phyloP scores from a whole-genome alignment of 2,329 filamentous ascomycete species.

The Alternaria sp. region DNA sequence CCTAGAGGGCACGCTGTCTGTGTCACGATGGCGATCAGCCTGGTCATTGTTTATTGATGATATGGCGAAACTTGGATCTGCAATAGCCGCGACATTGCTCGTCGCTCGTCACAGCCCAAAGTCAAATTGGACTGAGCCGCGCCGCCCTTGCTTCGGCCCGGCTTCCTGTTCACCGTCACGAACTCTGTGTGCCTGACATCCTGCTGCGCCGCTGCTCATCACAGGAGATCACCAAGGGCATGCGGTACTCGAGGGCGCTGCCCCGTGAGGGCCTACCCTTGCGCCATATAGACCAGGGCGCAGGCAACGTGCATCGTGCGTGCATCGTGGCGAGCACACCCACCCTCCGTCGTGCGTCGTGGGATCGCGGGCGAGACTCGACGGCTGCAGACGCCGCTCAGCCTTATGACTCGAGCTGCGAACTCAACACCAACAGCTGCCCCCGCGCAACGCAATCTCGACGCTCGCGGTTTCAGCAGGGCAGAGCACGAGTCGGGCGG shows the following conservation, averaged over 20 bases:
- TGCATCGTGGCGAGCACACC: conserved; percentile 22
- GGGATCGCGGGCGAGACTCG: conserved; percentile 31
- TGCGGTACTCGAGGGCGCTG: conserved; percentile 19
- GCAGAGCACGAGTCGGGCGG: neutral
- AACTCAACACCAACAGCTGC: conserved; percentile 16
- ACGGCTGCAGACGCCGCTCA: conserved; percentile 30
- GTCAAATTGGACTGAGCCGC: conserved; percentile 17
- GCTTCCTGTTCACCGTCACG: conserved; percentile 28
- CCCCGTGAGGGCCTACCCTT: conserved; percentile 31
- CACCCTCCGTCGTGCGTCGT: conserved; percentile 20
- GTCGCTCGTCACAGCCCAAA: neutral
- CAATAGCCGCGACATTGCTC: neutral
- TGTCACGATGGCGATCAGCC: conserved; percentile 29
- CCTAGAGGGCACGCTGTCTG: conserved; percentile 14
- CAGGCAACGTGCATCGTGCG: conserved; percentile 18
- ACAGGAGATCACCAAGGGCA: conserved; percentile 22
- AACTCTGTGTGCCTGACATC: conserved; percentile 30
- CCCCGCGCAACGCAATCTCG: conserved; percentile 7
- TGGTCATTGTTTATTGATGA: conserved; percentile 10
- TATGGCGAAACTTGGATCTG: conserved; percentile 10
- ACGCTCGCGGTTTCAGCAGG: conserved; percentile 12
- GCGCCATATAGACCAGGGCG: conserved; percentile 16
- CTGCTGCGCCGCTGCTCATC: conserved; percentile 14
- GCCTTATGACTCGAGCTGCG: conserved; percentile 40
- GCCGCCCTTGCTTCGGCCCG: conserved; percentile 35